These are phyloP conservation scores for Hypsizygus ulmarius DNA, from an alignment of 1,284 basidiomycete species.

Conservation along the genomic window DNA sequence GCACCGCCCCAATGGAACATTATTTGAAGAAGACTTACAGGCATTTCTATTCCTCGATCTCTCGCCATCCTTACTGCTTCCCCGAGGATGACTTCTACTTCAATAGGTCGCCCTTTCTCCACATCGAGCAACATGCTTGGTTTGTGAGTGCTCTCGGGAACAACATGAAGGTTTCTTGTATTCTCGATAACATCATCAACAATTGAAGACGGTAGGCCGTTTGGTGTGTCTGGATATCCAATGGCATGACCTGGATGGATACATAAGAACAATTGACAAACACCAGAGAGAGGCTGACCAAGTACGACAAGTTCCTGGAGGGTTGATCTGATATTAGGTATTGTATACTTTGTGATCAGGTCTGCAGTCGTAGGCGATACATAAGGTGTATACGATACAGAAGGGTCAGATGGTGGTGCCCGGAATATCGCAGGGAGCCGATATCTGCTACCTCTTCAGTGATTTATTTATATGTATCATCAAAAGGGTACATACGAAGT, in stretches of 20 bases:
- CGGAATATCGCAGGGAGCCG: slow-evolving; percentile 54
- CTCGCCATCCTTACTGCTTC: slow-evolving; percentile 55
- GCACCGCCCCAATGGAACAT: background rate
- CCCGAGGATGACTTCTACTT: slow-evolving; percentile 65
- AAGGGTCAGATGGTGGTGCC: slow-evolving; percentile 34
- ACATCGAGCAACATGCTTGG: slow-evolving; percentile 65
- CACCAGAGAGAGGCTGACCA: slow-evolving; percentile 26
- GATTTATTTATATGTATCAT: background rate
- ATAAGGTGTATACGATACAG: slow-evolving; percentile 36
- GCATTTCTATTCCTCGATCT: slow-evolving; percentile 44
- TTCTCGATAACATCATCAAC: slow-evolving; percentile 39
- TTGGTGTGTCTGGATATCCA: slow-evolving; percentile 44
- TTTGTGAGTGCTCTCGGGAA: slow-evolving; percentile 44
- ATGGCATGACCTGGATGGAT: slow-evolving; percentile 40
- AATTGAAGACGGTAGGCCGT: slow-evolving; percentile 43
- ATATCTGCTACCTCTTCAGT: slow-evolving; percentile 25
- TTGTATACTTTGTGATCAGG: slow-evolving; percentile 42
- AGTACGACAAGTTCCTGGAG: slow-evolving; percentile 48
- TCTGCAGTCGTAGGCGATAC: slow-evolving; percentile 42
- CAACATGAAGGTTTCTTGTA: slow-evolving; percentile 37
- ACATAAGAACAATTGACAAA: background rate
- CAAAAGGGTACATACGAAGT: slow-evolving; percentile 32
- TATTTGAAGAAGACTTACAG: slow-evolving; percentile 38
- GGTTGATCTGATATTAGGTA: slow-evolving; percentile 45
- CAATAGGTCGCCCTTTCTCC: slow-evolving; percentile 53